Conservation (phyloP, 169 alveolate genomes). For the Amoebophrya sp. region DNA sequence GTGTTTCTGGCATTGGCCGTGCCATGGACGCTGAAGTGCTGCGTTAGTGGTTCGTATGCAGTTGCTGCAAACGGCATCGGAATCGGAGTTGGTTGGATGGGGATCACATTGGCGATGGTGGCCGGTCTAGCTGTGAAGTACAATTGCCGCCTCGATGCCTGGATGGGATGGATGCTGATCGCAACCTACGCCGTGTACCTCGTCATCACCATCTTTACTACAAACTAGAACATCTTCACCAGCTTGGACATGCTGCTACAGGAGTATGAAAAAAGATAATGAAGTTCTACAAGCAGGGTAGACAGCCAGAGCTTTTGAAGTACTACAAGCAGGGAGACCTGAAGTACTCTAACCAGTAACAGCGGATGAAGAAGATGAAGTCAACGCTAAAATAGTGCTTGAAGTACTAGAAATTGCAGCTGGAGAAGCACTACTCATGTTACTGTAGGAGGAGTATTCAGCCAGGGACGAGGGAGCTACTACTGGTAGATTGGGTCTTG, state of each 20-base stretch:
- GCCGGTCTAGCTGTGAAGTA: background rate
- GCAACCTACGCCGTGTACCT: conserved; percentile 5
- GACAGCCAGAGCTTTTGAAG: background rate
- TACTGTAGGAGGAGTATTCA: too few relatives aligned
- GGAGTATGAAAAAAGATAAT: background rate
- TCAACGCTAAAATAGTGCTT: background rate
- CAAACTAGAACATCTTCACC: too few relatives aligned
- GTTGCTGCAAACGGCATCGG: conserved; percentile 1
- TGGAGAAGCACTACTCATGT: too few relatives aligned
- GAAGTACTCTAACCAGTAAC: background rate
- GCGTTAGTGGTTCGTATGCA: background rate
- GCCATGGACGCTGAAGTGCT: conserved; percentile 29
- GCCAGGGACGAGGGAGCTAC: too few relatives aligned
- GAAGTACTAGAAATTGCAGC: background rate
- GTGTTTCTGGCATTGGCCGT: conserved; percentile 33
- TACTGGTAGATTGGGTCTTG: too few relatives aligned
- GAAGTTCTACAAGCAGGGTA: background rate
- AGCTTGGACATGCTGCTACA: too few relatives aligned
- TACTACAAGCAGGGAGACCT: background rate
- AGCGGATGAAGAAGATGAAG: background rate
- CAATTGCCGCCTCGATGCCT: background rate
- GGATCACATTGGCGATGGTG: background rate
- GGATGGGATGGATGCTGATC: conserved; percentile 29
- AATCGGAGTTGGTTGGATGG: conserved; percentile 23
- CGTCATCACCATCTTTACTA: background rate